Evolutionary conservation across 257 asterid species (phyloP).

Genomic region (Solanum gracilifrons): DNA sequence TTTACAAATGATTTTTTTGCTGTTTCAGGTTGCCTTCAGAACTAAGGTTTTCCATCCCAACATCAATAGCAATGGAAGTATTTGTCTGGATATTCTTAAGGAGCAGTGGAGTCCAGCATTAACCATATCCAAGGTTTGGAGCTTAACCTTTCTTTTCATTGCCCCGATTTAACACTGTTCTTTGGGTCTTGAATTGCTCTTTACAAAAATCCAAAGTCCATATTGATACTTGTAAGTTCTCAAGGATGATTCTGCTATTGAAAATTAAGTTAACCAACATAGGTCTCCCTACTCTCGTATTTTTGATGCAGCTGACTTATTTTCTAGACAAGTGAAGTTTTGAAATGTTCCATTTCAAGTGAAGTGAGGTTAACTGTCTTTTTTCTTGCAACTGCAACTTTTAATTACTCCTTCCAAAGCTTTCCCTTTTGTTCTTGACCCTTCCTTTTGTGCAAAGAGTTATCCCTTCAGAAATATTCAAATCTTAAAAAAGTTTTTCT

Average conservation of each 20-base stretch:
- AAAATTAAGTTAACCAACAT: not conserved
- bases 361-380: not conserved
- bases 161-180: not conserved
- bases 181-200: not conserved
- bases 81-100: constrained; percentile 71
- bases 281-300: not conserved
- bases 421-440: not conserved
- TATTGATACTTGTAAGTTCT: not conserved
- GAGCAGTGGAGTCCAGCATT: constrained; percentile 88
- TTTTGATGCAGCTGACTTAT: not conserved
- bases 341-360: not conserved
- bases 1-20: not conserved
- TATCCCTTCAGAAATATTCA: not conserved
- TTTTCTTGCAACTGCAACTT: not conserved
- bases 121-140: constrained; percentile 64
- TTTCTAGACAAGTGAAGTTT: not conserved
- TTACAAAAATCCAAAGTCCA: not conserved
- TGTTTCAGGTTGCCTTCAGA: constrained; percentile 63
- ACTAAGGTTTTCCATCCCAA: constrained; percentile 78
- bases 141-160: not conserved
- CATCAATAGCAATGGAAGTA: constrained; percentile 78
- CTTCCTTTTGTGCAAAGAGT: not conserved
- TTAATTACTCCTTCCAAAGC: not conserved
- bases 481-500: not conserved
- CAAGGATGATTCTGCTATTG: not conserved